Conservation (phyloP, 371 early-diverging fungal species). For the Lichtheimia corymbifera region DNA sequence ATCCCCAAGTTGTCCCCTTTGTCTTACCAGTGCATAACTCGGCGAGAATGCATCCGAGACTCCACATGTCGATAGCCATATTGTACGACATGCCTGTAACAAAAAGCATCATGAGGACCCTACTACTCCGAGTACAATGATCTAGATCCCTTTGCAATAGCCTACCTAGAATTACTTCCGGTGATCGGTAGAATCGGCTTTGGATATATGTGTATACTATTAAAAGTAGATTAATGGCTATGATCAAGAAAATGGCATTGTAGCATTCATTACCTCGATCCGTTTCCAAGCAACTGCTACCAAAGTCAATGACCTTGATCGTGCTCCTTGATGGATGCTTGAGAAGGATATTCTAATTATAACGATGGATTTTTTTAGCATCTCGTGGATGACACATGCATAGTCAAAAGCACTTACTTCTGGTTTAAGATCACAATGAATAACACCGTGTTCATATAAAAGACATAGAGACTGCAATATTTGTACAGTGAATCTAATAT, state of each 20-base stretch:
- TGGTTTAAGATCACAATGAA: conserved; percentile 94
- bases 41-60: conserved; percentile 97
- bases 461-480: conserved; percentile 72
- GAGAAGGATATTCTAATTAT: conserved; percentile 62
- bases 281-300: conserved; percentile 77
- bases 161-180: conserved; percentile 92
- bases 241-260: not conserved
- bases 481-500: conserved; percentile 64
- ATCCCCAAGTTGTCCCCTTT: conserved; percentile 22
- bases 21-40: conserved; percentile 86
- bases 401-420: conserved; percentile 44
- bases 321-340: conserved; percentile 51
- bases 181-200: conserved; percentile 59
- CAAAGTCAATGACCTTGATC: conserved; percentile 95
- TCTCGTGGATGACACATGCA: not conserved
- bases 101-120: not conserved
- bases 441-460: conserved; percentile 64
- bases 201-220: conserved; percentile 28
- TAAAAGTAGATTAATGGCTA: no score
- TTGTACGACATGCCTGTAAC: conserved; percentile 68
- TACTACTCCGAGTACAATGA: not conserved
- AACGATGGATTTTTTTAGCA: not conserved
- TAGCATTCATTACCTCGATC: conserved; percentile 44
- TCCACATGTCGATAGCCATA: conserved; percentile 99
- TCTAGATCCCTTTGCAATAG: not conserved